These are phyloP conservation scores for Rhodotorula sphaerocarpa DNA, from an alignment of 768 basidiomycete species.

Conservation along the genomic window DNA sequence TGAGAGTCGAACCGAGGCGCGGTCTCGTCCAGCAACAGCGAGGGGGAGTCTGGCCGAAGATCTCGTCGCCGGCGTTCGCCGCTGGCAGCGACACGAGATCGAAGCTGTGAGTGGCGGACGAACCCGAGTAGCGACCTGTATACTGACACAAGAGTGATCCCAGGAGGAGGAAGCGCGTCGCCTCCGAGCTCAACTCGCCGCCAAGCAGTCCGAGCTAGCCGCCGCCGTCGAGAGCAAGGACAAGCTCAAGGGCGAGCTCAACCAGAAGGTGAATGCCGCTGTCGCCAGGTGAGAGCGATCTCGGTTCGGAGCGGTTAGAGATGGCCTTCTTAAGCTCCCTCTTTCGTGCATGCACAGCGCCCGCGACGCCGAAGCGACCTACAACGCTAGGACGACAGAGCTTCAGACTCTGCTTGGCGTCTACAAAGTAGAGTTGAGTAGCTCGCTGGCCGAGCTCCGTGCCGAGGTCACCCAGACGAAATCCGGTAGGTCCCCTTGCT, in stretches of 20 bases:
- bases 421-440: neutral
- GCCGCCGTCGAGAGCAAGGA: neutral
- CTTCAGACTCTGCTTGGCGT: neutral
- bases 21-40: too few relatives aligned
- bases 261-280: neutral
- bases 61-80: too few relatives aligned
- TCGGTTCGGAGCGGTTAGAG: too few relatives aligned
- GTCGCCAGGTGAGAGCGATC: neutral
- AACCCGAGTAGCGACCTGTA: too few relatives aligned
- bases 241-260: conserved; percentile 7
- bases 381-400: neutral
- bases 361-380: neutral
- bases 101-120: too few relatives aligned
- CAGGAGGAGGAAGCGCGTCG: conserved; percentile 4
- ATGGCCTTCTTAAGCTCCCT: neutral
- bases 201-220: neutral
- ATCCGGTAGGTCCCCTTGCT: neutral
- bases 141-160: too few relatives aligned
- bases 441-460: neutral
- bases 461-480: neutral
- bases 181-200: neutral
- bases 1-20: too few relatives aligned
- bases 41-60: too few relatives aligned
- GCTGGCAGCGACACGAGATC: too few relatives aligned
- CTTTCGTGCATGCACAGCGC: neutral